Conservation (phyloP, 306 rosid species). For the Dalbergia cultrata region DNA sequence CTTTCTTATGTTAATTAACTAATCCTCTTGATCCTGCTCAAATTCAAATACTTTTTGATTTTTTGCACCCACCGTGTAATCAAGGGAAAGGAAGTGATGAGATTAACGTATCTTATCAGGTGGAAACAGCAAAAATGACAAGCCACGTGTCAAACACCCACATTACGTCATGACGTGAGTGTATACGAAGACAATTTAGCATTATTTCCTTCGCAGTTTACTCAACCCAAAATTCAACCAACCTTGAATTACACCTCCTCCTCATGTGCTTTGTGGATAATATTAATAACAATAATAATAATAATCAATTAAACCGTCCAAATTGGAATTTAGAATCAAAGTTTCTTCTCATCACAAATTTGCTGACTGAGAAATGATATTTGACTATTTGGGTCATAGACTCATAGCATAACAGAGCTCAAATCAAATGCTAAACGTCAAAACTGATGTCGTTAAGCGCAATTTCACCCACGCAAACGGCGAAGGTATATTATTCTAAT, state of each 20-base stretch:
- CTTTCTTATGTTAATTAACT: not conserved
- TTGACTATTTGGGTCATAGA: not conserved
- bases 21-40: not conserved
- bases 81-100: not conserved
- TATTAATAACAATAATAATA: not conserved
- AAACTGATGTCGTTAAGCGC: constrained; percentile 43
- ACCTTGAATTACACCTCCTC: not conserved
- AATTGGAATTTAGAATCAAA: not conserved
- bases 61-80: not conserved
- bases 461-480: constrained; percentile 41
- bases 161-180: not conserved
- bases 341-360: not conserved
- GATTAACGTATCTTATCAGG: not conserved
- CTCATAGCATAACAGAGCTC: not conserved
- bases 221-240: constrained; percentile 26
- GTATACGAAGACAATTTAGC: not conserved
- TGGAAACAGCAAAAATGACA: not conserved
- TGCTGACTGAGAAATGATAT: not conserved
- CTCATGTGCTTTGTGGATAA: not conserved
- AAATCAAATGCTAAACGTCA: constrained; percentile 31
- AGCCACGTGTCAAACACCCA: constrained; percentile 39
- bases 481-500: constrained; percentile 5
- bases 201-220: not conserved
- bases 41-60: constrained; percentile 21
- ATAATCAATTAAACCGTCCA: not conserved